Evolutionary conservation across 2,329 filamentous ascomycete species (phyloP).

Genomic region (Botrytis elliptica): DNA sequence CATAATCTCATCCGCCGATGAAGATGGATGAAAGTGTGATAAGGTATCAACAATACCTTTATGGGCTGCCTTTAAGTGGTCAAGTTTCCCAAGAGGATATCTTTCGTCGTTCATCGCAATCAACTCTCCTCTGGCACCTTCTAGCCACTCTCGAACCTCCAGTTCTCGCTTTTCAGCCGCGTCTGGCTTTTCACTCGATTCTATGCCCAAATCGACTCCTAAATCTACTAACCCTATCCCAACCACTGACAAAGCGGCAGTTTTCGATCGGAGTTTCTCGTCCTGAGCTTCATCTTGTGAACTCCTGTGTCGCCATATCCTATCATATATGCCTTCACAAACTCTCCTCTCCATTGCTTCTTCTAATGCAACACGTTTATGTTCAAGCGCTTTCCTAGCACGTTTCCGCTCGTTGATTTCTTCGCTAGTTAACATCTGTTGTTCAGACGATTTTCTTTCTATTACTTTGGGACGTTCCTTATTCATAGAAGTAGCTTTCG

Average conservation of each 20-base stretch:
- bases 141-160: conserved; percentile 71
- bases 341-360: conserved; percentile 87
- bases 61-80: conserved; percentile 82
- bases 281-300: conserved; percentile 94
- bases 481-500: conserved; percentile 54
- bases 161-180: conserved; percentile 59
- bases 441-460: conserved; percentile 48
- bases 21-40: conserved; percentile 67
- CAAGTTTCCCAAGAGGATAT: conserved; percentile 88
- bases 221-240: conserved; percentile 86
- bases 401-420: conserved; percentile 80
- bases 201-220: conserved; percentile 68
- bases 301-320: conserved; percentile 86
- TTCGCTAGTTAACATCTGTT: conserved; percentile 87
- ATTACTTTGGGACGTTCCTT: conserved; percentile 50
- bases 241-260: conserved; percentile 84
- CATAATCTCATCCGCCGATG: conserved; percentile 94
- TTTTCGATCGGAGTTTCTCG: conserved; percentile 91
- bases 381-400: conserved; percentile 73
- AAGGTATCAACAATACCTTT: conserved; percentile 91
- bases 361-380: conserved; percentile 74
- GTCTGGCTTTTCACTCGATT: conserved; percentile 53
- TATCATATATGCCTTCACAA: conserved; percentile 80
- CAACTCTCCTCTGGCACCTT: conserved; percentile 68
- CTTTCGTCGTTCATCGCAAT: conserved; percentile 81